phyloP scores from a whole-genome alignment of 192 early-diverging fungal species.

The Borealophlyctis nickersoniae region DNA sequence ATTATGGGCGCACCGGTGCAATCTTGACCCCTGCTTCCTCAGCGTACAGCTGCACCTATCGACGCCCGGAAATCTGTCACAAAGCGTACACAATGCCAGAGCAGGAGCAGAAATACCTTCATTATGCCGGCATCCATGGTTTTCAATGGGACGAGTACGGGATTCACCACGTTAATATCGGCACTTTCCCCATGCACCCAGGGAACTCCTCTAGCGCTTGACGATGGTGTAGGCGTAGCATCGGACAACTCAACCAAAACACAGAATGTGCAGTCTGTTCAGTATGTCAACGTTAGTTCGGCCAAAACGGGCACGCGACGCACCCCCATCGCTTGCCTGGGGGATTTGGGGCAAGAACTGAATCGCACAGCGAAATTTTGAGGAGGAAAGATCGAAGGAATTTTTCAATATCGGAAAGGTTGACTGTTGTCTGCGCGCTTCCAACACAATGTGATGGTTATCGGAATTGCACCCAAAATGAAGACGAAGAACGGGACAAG shows the following conservation, averaged over 20 bases:
- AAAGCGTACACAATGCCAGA: not conserved
- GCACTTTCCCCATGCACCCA: conserved; percentile 31
- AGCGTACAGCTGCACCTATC: conserved; percentile 27
- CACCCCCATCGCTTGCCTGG: conserved; percentile 10
- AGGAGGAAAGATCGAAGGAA: conserved; percentile 30
- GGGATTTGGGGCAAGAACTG: conserved; percentile 18
- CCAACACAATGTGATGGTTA: too few relatives aligned
- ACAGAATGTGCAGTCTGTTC: conserved; percentile 23
- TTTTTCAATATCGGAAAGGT: conserved; percentile 21
- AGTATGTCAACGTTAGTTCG: too few relatives aligned
- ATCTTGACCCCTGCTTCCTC: conserved; percentile 21
- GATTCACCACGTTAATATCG: conserved; percentile 12
- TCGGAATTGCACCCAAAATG: too few relatives aligned
- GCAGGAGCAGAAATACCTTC: conserved; percentile 17
- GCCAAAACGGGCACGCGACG: not conserved
- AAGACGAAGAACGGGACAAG: too few relatives aligned
- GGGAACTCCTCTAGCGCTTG: not conserved
- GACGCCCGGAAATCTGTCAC: not conserved
- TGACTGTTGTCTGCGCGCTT: conserved; percentile 27
- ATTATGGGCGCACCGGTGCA: not conserved
- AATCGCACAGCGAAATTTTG: conserved; percentile 22
- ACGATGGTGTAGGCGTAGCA: conserved; percentile 10
- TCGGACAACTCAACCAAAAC: conserved; percentile 34
- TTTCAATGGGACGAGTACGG: conserved; percentile 31
- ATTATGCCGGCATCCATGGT: conserved; percentile 36